A percentile compares a stretch with the other conserved stretches of the same genome.
Conservation (phyloP, 2,329 filamentous ascomycete genomes). For the Chaetoscypha palmicola region DNA sequence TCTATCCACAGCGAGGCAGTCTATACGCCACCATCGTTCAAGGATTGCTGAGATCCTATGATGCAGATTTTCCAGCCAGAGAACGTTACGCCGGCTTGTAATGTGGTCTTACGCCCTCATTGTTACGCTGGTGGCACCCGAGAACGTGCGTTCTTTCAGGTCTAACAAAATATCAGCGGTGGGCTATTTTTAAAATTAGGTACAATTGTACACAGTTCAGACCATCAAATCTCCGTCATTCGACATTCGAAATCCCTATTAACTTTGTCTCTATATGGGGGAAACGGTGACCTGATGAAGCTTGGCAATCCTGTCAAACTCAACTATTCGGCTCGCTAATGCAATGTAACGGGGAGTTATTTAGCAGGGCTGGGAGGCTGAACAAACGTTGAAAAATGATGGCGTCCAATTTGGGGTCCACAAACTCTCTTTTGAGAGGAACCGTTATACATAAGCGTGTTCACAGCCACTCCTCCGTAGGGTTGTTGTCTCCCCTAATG, state of each 20-base stretch:
- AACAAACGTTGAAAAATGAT: not conserved
- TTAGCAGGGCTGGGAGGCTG: constrained; percentile 3
- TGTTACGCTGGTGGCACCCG: constrained; percentile 1
- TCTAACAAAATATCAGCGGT: not conserved
- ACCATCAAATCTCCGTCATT: not conserved
- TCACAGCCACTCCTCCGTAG: not conserved
- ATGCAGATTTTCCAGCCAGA: constrained; percentile 6
- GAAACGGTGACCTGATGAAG: not conserved
- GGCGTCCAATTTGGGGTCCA: constrained; percentile 6
- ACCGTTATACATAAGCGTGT: not conserved
- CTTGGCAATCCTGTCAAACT: constrained; percentile 4
- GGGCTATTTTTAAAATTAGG: constrained; percentile 5
- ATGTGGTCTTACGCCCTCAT: constrained; percentile 6
- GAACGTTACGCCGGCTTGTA: constrained; percentile 1
- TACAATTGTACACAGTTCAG: not conserved
- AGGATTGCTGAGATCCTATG: constrained; percentile 1
- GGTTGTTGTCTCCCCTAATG: not conserved
- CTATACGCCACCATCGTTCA: not conserved
- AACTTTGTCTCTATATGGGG: not conserved
- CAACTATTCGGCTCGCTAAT: not conserved
- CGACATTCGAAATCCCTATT: not conserved
- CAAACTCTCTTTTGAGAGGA: not conserved
- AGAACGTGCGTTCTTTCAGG: constrained; percentile 1
- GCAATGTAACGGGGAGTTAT: constrained; percentile 3
- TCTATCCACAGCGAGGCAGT: too few relatives aligned